Percentiles rank a stretch among this genome's conserved stretches.
These are phyloP conservation scores for Lecanicillium sp. DNA, from an alignment of 2,329 filamentous ascomycete genomes.

Conservation along the genomic window DNA sequence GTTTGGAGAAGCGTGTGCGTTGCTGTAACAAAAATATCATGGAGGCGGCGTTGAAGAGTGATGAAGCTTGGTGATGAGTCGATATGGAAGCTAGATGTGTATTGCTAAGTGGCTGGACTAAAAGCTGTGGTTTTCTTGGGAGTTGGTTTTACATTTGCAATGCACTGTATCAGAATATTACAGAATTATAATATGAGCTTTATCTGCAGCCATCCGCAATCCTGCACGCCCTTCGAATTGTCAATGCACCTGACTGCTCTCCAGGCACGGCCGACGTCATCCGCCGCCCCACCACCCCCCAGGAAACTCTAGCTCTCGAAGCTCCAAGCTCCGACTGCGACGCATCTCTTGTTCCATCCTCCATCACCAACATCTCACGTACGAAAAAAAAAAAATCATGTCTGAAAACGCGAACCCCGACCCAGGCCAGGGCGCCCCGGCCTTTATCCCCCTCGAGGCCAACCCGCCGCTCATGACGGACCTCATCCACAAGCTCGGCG, in stretches of 20 bases:
- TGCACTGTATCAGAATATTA: no score
- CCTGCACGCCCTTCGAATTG: no score
- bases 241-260: no score
- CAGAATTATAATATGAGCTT: no score
- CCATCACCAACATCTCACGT: constrained; percentile 1
- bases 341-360: not conserved
- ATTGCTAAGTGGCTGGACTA: not conserved
- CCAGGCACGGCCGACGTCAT: constrained; percentile 2
- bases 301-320: not conserved
- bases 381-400: constrained; percentile 15
- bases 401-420: constrained; percentile 30
- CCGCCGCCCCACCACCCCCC: constrained; percentile 7
- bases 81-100: not conserved
- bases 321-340: constrained; percentile 2
- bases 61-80: not conserved
- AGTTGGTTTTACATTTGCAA: no score
- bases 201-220: no score
- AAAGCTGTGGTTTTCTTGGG: no score
- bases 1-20: not conserved
- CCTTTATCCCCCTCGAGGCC: constrained; percentile 56
- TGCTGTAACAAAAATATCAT: not conserved
- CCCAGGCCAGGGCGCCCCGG: constrained; percentile 27
- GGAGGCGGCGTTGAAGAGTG: not conserved
- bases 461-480: constrained; percentile 86
- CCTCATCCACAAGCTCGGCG: constrained; percentile 75